phyloP scores from a whole-genome alignment of 352 stramenopile species.

The Pythium coloratum region DNA sequence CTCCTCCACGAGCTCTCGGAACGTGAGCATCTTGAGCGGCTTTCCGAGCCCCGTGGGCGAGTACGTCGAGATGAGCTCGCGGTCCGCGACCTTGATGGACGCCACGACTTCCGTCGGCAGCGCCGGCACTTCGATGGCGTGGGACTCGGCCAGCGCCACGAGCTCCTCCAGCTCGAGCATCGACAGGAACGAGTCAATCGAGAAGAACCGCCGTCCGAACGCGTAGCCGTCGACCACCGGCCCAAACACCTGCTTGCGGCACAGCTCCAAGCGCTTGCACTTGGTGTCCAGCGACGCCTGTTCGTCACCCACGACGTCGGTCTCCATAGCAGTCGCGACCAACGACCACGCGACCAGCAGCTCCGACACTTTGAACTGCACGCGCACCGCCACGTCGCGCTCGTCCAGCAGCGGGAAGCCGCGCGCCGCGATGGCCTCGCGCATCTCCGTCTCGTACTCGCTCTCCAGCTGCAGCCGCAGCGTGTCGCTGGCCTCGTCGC shows the following conservation, averaged over 20 bases:
- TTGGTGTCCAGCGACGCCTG: conserved; percentile 16
- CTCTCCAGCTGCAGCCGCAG: conserved; percentile 22
- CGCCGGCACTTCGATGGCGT: conserved; percentile 29
- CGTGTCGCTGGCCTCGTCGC: not conserved
- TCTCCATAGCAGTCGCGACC: not conserved
- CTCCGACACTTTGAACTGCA: conserved; percentile 46
- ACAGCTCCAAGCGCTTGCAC: conserved; percentile 20
- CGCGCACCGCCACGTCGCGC: conserved; percentile 32
- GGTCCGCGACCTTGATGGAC: conserved; percentile 49
- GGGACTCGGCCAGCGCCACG: conserved; percentile 30
- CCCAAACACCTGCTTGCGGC: conserved; percentile 17
- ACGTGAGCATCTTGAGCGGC: conserved; percentile 53
- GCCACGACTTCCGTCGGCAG: conserved; percentile 36
- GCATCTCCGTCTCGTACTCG: conserved; percentile 43
- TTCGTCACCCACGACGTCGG: not conserved
- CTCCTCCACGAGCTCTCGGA: conserved; percentile 63
- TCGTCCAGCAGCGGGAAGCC: conserved; percentile 41
- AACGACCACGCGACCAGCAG: conserved; percentile 38
- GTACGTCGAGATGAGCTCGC: conserved; percentile 43
- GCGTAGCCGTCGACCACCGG: conserved; percentile 48
- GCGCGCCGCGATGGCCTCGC: conserved; percentile 24
- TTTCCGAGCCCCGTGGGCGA: conserved; percentile 40
- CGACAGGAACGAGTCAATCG: conserved; percentile 53
- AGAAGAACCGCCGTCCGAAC: conserved; percentile 65
- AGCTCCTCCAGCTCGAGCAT: conserved; percentile 49